These are phyloP conservation scores for Gonapodya prolifera DNA, from an alignment of 192 early-diverging fungal species.

Conservation along the genomic window DNA sequence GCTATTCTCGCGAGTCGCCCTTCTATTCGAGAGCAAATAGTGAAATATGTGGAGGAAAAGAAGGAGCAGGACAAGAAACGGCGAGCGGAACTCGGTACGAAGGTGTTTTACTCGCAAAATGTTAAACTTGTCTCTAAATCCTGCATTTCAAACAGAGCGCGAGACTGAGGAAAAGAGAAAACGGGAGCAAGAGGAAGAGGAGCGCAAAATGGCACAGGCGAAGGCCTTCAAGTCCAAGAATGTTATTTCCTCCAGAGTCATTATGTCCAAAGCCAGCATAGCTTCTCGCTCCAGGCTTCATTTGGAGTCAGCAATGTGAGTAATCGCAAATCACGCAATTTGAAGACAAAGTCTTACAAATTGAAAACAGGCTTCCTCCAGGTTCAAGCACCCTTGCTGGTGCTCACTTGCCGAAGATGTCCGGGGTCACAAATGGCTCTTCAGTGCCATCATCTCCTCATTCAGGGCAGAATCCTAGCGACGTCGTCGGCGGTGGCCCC, in stretches of 20 bases:
- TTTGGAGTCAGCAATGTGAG: neutral
- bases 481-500: neutral
- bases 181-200: neutral
- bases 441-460: neutral
- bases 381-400: too few species aligned
- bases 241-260: neutral
- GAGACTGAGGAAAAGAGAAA: neutral
- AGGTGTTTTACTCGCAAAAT: too few species aligned
- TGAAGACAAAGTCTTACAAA: too few species aligned
- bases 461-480: neutral
- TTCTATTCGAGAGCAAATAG: neutral
- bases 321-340: neutral
- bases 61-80: neutral
- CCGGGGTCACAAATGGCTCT: neutral
- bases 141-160: neutral
- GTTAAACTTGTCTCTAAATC: neutral
- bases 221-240: neutral
- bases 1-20: neutral
- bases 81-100: neutral
- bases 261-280: neutral
- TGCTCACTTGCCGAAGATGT: too few species aligned
- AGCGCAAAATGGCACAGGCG: neutral
- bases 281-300: neutral
- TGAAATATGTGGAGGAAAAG: neutral
- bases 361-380: too few species aligned